Conservation (phyloP, 345 rosid genomes). For the Raphanus sativus region DNA sequence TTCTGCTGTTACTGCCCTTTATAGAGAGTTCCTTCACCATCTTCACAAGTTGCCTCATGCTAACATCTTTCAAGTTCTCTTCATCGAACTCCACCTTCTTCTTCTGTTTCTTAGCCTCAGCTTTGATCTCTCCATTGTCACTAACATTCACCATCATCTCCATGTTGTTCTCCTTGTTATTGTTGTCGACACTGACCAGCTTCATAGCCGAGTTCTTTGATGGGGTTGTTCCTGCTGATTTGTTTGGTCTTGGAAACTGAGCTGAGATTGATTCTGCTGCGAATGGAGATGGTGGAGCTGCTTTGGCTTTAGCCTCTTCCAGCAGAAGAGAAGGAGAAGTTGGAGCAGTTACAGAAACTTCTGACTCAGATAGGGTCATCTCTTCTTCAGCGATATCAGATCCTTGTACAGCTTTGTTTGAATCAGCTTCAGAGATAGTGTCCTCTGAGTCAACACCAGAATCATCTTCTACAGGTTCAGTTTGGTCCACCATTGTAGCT, state of each 20-base stretch:
- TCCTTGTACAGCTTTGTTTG: slow-evolving; percentile 26
- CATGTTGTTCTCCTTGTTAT: slow-evolving; percentile 30
- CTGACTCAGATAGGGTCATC: slow-evolving; percentile 14
- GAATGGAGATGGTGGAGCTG: background rate
- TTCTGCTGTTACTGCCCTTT: slow-evolving; percentile 23
- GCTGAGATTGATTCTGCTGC: background rate
- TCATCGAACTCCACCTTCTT: slow-evolving; percentile 23
- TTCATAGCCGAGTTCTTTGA: background rate
- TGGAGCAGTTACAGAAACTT: slow-evolving; percentile 15
- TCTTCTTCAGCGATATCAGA: slow-evolving; percentile 27
- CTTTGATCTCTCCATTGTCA: slow-evolving; percentile 31
- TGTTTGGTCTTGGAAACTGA: background rate
- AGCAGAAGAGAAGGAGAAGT: background rate
- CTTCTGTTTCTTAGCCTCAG: slow-evolving; percentile 32
- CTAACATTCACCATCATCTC: slow-evolving; percentile 22
- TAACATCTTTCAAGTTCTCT: slow-evolving; percentile 31
- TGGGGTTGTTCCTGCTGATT: background rate
- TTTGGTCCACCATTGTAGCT: background rate
- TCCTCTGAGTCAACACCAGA: slow-evolving; percentile 19
- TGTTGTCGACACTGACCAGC: slow-evolving; percentile 1
- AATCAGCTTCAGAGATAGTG: slow-evolving; percentile 34
- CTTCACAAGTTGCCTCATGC: slow-evolving; percentile 50
- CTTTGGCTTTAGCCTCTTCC: background rate
- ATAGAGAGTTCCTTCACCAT: slow-evolving; percentile 36
- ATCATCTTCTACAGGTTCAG: background rate